Evolutionary conservation across 2,329 filamentous ascomycete genomes (phyloP).

Genomic region (Gremmenia infestans): DNA sequence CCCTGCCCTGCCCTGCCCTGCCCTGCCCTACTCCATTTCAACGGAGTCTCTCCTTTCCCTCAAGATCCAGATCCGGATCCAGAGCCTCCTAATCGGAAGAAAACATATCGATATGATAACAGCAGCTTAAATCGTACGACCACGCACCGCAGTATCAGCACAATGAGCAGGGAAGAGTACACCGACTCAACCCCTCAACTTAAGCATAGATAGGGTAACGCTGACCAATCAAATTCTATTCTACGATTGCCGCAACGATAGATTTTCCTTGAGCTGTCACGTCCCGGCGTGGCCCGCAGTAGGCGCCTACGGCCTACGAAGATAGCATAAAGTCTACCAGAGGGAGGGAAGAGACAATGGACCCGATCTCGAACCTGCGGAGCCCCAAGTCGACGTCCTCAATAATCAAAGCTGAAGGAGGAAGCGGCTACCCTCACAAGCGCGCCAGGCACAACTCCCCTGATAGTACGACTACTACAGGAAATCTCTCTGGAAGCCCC

Average conservation of each 20-base stretch:
- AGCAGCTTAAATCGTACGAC: too few species aligned
- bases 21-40: too few species aligned
- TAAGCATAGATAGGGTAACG: too few species aligned
- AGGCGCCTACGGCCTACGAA: not conserved
- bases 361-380: constrained; percentile 3
- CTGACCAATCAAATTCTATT: too few species aligned
- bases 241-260: too few species aligned
- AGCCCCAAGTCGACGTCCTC: constrained; percentile 33
- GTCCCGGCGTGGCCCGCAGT: not conserved
- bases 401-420: constrained; percentile 33
- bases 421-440: constrained; percentile 48
- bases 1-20: too few species aligned
- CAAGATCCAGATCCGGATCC: not conserved
- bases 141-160: too few species aligned
- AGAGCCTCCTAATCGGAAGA: not conserved
- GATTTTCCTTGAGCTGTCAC: not conserved
- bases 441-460: constrained; percentile 52
- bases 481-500: constrained; percentile 15
- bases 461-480: constrained; percentile 28
- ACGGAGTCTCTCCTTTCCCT: too few species aligned
- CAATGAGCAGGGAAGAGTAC: too few species aligned
- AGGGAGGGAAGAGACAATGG: not conserved
- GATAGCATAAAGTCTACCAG: too few species aligned
- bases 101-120: too few species aligned
- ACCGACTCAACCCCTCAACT: too few species aligned